Evolutionary conservation across 441 rosid genomes (phyloP), one percentile per base, ranked within the genome.

Genomic region (Eruca vesicaria): DNA sequence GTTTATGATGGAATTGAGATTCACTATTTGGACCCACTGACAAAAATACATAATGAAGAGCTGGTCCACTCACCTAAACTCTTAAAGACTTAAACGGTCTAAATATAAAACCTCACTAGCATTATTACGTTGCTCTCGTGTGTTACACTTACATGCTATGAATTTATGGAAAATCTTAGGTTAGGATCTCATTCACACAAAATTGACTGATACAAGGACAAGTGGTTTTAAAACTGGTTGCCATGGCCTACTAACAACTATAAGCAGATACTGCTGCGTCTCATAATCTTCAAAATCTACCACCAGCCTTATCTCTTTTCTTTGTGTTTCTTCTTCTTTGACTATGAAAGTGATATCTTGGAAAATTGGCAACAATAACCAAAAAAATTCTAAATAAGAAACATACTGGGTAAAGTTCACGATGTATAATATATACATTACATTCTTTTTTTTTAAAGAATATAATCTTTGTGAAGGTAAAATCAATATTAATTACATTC

Each of bases 21-120:
- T 68, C 6, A 31, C 48, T 68, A 73, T 78, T 73, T 73, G 78
- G 81, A 78, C 74, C 78, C 78, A 78, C 71, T 62, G 63, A 73
- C 7, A 38, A 72, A 72, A 78, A 45, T 78, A 53, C 74, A 78
- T 73, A 31, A 78, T 56, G 78, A 72, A 67, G 63, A 66, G 78
- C 19, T 68, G 81, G 81, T 73, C 81, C 74, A 78, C 78, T 73
- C 74, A 66, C 69, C 77, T 66, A 72, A 50, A 59, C 68, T 77
- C 68, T 62, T 69, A 77, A 71, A 66, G 72, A 72, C 58, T 62
- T 68, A 77, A 71, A 59, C 76, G 76, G 76, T 66, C 80, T 28
- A 71, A 59, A 48, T 53, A 59, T 70, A 33, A 9, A 74, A 61
- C 68, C 53, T 50, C 56, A 67, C 16, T 74, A 50, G 63, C 62